Conservation (phyloP, 306 rosid genomes). For the Rosa multiflora region DNA sequence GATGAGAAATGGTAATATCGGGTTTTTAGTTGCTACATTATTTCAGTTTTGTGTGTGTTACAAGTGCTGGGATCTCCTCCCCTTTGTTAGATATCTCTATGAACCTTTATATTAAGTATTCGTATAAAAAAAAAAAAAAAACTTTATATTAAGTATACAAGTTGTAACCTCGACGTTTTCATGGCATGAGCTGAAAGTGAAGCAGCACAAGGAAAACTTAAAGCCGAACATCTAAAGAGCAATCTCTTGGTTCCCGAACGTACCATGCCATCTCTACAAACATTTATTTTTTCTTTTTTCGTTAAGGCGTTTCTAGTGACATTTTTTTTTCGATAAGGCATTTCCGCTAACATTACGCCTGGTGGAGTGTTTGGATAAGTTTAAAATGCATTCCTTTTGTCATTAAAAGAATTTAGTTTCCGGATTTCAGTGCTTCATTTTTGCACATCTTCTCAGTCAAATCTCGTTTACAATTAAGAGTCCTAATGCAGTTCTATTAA, state of each 20-base stretch:
- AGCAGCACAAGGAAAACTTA: not conserved
- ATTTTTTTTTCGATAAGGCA: no score
- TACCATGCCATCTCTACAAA: not conserved
- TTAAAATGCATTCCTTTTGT: not conserved
- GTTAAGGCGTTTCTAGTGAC: no score
- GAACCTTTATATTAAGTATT: not conserved
- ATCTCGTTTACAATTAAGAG: not conserved
- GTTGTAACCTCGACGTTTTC: no score
- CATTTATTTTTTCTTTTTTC: no score
- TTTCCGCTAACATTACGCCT: no score
- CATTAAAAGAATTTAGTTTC: not conserved
- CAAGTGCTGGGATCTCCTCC: not conserved
- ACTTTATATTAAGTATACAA: no score
- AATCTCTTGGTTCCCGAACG: not conserved
- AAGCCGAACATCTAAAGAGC: not conserved
- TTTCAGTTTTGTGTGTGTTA: not conserved
- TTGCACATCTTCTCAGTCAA: not conserved
- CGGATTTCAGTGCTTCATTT: not conserved
- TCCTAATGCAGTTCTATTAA: not conserved
- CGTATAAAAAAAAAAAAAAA: no score
- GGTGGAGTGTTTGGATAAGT: not conserved
- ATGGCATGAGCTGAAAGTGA: not conserved
- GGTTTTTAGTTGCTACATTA: not conserved
- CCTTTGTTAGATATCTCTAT: not conserved
- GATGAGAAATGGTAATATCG: not conserved